A percentile compares a stretch with the other conserved stretches of the same genome.
Evolutionary conservation across 179 eudicot species (phyloP).

Genomic region (Silene noctiflora): DNA sequence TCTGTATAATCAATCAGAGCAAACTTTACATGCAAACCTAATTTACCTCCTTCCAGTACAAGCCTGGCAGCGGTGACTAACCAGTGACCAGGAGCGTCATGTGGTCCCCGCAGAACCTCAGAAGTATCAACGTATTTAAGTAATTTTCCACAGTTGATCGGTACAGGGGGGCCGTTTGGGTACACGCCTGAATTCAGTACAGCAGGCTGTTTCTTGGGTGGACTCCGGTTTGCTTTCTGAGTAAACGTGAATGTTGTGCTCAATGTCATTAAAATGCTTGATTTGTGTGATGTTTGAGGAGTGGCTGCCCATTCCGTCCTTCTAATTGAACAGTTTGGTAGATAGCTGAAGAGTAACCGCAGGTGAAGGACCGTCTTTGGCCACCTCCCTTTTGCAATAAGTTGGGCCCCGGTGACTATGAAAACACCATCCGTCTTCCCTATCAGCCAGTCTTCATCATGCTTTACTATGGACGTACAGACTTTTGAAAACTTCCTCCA

Average conservation of each 20-base stretch:
- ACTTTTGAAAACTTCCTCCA: constrained; percentile 74
- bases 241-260: constrained; percentile 79
- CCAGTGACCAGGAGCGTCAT: constrained; percentile 92
- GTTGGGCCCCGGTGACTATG: constrained; percentile 85
- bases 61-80: constrained; percentile 83
- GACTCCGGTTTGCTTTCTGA: constrained; percentile 41
- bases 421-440: constrained; percentile 54
- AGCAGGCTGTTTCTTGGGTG: constrained; percentile 56
- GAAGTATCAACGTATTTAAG: constrained; percentile 64
- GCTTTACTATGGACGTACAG: constrained; percentile 68
- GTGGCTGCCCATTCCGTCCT: constrained; percentile 78
- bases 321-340: constrained; percentile 65
- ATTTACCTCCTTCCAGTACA: constrained; percentile 72
- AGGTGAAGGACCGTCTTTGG: constrained; percentile 79
- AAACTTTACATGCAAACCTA: constrained; percentile 83
- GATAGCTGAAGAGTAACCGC: constrained; percentile 60
- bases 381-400: constrained; percentile 80
- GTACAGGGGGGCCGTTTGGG: constrained; percentile 87
- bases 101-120: constrained; percentile 85
- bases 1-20: constrained; percentile 64
- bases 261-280: constrained; percentile 60
- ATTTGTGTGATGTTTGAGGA: constrained; percentile 62
- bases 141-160: constrained; percentile 57
- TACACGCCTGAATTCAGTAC: constrained; percentile 81
- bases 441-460: constrained; percentile 62